Evolutionary conservation across 225 moss, liverwort and hornwort genomes (phyloP).

Genomic region (Antitrichia curtipendula): DNA sequence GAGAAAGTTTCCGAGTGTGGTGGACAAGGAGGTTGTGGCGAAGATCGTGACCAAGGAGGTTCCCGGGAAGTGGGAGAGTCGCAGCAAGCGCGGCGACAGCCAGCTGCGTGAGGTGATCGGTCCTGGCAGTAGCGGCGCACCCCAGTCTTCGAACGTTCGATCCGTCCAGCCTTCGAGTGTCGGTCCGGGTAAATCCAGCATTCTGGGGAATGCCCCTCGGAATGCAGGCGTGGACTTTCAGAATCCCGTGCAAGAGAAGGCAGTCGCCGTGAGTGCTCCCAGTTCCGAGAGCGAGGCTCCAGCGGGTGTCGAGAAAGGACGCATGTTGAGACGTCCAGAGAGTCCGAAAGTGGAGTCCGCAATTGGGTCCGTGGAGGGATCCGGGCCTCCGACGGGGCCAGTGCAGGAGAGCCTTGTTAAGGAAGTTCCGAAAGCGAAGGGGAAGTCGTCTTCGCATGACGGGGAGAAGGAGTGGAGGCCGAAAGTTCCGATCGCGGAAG

Average conservation of each 20-base stretch:
- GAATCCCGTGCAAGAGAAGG: conserved; percentile 32
- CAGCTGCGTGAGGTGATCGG: conserved; percentile 27
- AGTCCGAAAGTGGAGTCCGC: conserved; percentile 36
- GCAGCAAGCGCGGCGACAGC: conserved; percentile 30
- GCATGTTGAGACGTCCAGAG: conserved; percentile 40
- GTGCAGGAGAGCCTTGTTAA: conserved; percentile 23
- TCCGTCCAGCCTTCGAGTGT: conserved; percentile 6
- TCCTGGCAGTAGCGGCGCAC: not conserved
- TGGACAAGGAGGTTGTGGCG: conserved; percentile 37
- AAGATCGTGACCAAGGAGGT: conserved; percentile 33
- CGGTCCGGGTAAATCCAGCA: conserved; percentile 13
- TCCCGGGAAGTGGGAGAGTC: conserved; percentile 24
- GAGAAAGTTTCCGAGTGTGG: conserved; percentile 10
- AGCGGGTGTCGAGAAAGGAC: conserved; percentile 30
- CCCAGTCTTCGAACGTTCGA: not conserved
- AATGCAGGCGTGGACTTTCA: not conserved
- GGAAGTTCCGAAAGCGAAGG: conserved; percentile 48
- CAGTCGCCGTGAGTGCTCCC: not conserved
- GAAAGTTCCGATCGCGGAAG: conserved; percentile 43
- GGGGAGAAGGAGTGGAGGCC: conserved; percentile 99
- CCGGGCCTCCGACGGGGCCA: not conserved
- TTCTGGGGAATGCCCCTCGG: conserved; percentile 36
- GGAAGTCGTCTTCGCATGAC: conserved; percentile 60
- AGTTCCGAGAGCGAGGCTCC: conserved; percentile 37
- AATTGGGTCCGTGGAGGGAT: conserved; percentile 1